Conservation (phyloP, 495 filamentous ascomycete species). For the Lophiotrema nucula region DNA sequence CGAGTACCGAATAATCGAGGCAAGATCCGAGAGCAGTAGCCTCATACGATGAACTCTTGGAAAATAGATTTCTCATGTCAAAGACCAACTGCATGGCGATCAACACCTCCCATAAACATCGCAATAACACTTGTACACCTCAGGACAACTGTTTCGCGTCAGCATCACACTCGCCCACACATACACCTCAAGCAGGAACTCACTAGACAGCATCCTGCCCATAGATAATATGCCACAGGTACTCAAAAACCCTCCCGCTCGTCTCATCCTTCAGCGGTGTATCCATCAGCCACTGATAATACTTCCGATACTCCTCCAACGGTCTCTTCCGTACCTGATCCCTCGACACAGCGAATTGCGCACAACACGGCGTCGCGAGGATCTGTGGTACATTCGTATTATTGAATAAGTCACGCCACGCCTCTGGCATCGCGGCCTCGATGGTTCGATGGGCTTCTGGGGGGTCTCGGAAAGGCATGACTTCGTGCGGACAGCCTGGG, state of each 20-base stretch:
- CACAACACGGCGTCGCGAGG: slow-evolving; percentile 62
- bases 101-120: not conserved
- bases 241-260: slow-evolving; percentile 67
- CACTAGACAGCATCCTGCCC: slow-evolving; percentile 20
- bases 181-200: not conserved
- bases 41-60: too few species aligned
- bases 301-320: slow-evolving; percentile 53
- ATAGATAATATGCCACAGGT: slow-evolving; percentile 69
- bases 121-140: not conserved
- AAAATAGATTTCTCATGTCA: too few species aligned
- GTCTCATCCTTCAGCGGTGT: slow-evolving; percentile 57
- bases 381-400: slow-evolving; percentile 46
- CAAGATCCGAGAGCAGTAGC: too few species aligned
- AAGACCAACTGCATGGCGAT: too few species aligned
- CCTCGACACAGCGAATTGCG: slow-evolving; percentile 65
- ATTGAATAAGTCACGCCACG: slow-evolving; percentile 18
- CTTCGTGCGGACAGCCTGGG: slow-evolving; percentile 46
- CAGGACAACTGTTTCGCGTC: slow-evolving; percentile 1
- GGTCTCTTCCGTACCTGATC: slow-evolving; percentile 52
- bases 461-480: slow-evolving; percentile 40
- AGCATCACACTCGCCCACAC: not conserved
- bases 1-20: too few species aligned
- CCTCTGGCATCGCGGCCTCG: slow-evolving; percentile 34
- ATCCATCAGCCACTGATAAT: slow-evolving; percentile 59
- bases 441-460: slow-evolving; percentile 41